Percentiles rank a stretch among this genome's conserved stretches.
Conservation (phyloP, 768 basidiomycete genomes). For the Amanita fuliginea region DNA sequence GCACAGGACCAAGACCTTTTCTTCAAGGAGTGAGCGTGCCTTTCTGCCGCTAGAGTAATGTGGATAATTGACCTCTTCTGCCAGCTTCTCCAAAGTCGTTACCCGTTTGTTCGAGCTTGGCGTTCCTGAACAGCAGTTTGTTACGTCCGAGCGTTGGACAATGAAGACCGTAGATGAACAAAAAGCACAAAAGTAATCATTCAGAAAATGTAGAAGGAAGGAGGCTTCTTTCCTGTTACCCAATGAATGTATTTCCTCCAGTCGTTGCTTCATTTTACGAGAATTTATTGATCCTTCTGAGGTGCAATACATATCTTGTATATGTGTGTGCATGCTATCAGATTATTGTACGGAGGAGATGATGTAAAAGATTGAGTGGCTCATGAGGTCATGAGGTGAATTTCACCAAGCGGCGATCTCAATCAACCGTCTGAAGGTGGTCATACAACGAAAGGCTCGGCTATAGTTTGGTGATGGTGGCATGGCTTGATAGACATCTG, state of each 20-base stretch:
- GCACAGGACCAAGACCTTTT: slow-evolving; percentile 77
- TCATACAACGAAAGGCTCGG: too few species aligned
- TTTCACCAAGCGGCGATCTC: too few species aligned
- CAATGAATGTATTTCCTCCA: background rate
- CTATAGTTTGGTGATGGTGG: too few species aligned
- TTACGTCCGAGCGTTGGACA: slow-evolving; percentile 61
- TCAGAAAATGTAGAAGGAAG: background rate
- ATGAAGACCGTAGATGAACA: slow-evolving; percentile 50
- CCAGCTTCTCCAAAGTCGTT: slow-evolving; percentile 75
- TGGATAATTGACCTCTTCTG: background rate
- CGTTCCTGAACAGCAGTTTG: slow-evolving; percentile 76
- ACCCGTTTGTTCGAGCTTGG: slow-evolving; percentile 85
- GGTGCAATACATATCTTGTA: background rate
- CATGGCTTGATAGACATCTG: too few species aligned
- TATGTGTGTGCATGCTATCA: background rate
- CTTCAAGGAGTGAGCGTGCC: slow-evolving; percentile 78
- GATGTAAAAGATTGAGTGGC: background rate
- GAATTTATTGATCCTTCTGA: background rate
- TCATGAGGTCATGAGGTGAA: too few species aligned
- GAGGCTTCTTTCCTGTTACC: background rate
- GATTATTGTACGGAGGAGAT: background rate
- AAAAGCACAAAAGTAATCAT: slow-evolving; percentile 5
- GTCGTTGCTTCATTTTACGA: background rate
- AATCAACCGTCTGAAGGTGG: too few species aligned
- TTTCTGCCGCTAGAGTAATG: background rate